Base-by-base conservation (phyloP, 495 filamentous ascomycete genomes). In the Penicillium subrubescens region DNA sequence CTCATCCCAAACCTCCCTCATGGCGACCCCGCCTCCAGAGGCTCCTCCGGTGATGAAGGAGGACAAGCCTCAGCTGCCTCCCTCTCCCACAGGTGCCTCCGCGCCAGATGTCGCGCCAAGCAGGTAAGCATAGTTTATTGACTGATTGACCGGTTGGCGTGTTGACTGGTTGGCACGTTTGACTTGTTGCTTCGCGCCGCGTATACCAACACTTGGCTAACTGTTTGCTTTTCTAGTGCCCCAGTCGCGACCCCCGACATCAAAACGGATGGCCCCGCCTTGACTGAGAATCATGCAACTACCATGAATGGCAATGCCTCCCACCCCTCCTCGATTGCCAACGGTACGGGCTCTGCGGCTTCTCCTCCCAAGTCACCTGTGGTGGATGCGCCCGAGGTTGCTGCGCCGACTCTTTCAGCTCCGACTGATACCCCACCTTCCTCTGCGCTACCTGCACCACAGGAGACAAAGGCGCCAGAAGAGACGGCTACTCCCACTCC, bases 1-100 rank as follows among this genome's bases (percentile, higher is more conserved):
- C 62, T 64, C 35, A 57, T 57, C 57, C 33, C 46, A 54, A n/a
- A 31, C 27, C 21, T 8, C 19, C 67, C 57, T 66, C 70, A 82
- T 82, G 80, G 80, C 80, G 70, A 82, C 80, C 57, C 80, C 80
- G 73, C 80, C 80, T 75, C 79, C 80, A 34, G 80, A 82, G 77
- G 78, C 72, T 51, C 52, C 74, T 64, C 69, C 75, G 64, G 57
- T 68, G 35, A 57, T 76, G 46, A 82, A 81, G 73, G 77, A 80
- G 72, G 79, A 80, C 59, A 81, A 82, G 76, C 78, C 76, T 72
- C 78, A 79, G 73, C 64, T 79, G 59, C 78, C 77, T 57, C 79
- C 77, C 27, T 77, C 78, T 59, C 77, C 79, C 29, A 77, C 74
- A 64, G 79, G 75, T 56, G 65, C 69, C 23, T 67, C 79, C 23